Conservation (phyloP, 1,139 yeast species). For the Geotrichum restrictum region DNA sequence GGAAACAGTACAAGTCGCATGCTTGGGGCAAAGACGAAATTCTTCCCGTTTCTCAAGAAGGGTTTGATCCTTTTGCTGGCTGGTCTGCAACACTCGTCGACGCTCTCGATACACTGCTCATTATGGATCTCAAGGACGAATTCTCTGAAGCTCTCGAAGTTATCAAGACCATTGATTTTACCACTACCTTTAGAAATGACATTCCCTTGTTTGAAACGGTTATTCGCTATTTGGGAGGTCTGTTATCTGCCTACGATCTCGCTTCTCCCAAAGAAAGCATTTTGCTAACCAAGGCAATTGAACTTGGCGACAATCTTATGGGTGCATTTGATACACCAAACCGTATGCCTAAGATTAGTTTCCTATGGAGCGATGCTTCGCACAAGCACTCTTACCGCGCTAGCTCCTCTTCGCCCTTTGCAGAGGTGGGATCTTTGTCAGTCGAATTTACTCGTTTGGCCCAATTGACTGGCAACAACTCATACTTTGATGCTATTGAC, state of each 20-base stretch:
- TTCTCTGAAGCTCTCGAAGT: conserved; percentile 50
- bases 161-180: conserved; percentile 54
- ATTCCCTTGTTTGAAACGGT: conserved; percentile 70
- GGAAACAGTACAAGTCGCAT: conserved; percentile 54
- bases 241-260: conserved; percentile 65
- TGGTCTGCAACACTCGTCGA: conserved; percentile 59
- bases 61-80: conserved; percentile 44
- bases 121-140: conserved; percentile 58
- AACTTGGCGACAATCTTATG: conserved; percentile 59
- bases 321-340: conserved; percentile 70
- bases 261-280: conserved; percentile 40
- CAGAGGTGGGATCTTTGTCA: conserved; percentile 65
- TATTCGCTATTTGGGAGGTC: conserved; percentile 68
- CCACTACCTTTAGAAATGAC: conserved; percentile 39
- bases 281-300: conserved; percentile 55
- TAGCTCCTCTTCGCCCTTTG: conserved; percentile 47
- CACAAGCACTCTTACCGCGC: conserved; percentile 31
- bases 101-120: conserved; percentile 61
- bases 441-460: conserved; percentile 68
- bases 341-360: conserved; percentile 62
- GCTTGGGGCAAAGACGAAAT: conserved; percentile 71
- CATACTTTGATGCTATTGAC: conserved; percentile 47
- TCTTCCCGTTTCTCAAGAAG: conserved; percentile 38
- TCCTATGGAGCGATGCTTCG: conserved; percentile 51
- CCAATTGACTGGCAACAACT: conserved; percentile 58